These are phyloP conservation scores for Fusarium brachygibbosum DNA, from an alignment of 2,329 filamentous ascomycete genomes.

Conservation along the genomic window DNA sequence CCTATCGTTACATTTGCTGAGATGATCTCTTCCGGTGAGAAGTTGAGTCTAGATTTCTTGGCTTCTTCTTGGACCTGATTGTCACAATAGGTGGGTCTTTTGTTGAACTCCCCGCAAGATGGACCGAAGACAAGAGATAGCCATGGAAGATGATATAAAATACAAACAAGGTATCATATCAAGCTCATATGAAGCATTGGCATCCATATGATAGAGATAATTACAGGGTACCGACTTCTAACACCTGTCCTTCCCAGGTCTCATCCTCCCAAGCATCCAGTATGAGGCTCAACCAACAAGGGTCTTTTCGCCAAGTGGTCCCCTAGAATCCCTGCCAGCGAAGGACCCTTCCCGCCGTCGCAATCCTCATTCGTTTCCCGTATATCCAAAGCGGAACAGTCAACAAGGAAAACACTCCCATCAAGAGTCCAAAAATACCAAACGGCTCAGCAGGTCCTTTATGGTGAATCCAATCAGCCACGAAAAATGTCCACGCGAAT, in stretches of 20 bases:
- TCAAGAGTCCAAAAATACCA: conserved; percentile 55
- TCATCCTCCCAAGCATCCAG: too few species aligned
- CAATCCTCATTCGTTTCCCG: conserved; percentile 57
- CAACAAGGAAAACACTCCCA: conserved; percentile 55
- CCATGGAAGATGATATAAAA: background rate
- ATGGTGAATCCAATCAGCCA: conserved; percentile 60
- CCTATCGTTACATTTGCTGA: background rate
- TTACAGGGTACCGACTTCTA: background rate
- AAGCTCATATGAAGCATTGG: background rate
- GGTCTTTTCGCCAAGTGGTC: background rate
- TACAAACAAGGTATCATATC: background rate
- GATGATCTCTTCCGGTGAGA: background rate
- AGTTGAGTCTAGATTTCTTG: conserved; percentile 2
- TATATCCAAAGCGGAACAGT: conserved; percentile 53
- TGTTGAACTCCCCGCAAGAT: background rate
- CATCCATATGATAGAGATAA: too few species aligned
- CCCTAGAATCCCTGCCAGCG: conserved; percentile 24
- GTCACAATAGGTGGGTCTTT: background rate
- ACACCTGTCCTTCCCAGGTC: background rate
- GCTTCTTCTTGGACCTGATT: background rate
- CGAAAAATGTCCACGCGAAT: conserved; percentile 69
- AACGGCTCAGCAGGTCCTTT: conserved; percentile 63
- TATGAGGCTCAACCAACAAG: conserved; percentile 1
- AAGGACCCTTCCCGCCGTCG: conserved; percentile 40
- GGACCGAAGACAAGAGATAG: background rate